Evolutionary conservation across 208 protist genomes (phyloP).

Genomic region (Kentomonas sorsogonicus): DNA sequence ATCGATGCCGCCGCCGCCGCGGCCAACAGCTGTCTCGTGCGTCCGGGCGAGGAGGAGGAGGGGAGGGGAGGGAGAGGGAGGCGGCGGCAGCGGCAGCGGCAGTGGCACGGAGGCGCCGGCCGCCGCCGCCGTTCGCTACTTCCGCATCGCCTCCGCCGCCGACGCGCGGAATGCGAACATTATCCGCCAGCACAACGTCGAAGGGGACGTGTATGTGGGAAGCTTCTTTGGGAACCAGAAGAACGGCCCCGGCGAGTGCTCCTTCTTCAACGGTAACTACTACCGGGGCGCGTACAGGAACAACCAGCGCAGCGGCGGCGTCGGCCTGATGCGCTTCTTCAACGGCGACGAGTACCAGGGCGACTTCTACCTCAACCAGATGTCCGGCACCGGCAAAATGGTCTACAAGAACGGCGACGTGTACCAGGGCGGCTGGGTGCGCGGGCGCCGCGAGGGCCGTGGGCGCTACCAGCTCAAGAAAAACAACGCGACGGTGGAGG

Average conservation of each 20-base stretch:
- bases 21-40: no score
- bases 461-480: conserved; percentile 79
- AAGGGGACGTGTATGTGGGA: conserved; percentile 72
- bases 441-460: conserved; percentile 78
- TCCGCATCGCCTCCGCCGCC: no score
- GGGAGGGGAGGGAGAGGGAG: no score
- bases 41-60: no score
- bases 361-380: conserved; percentile 49
- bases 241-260: conserved; percentile 66
- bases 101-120: no score
- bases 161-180: no score
- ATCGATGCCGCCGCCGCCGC: no score
- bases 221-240: conserved; percentile 65
- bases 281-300: conserved; percentile 70
- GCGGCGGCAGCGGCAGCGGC: no score
- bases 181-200: conserved; percentile 19
- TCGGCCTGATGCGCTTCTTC: conserved; percentile 68
- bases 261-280: conserved; percentile 47
- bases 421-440: conserved; percentile 82
- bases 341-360: conserved; percentile 89
- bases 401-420: conserved; percentile 68
- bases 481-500: conserved; percentile 60
- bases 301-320: conserved; percentile 65
- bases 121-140: no score
- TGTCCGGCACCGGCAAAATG: conserved; percentile 76